Base-by-base conservation (phyloP, 352 stramenopile species). In the Phytopythium mirpurense region DNA sequence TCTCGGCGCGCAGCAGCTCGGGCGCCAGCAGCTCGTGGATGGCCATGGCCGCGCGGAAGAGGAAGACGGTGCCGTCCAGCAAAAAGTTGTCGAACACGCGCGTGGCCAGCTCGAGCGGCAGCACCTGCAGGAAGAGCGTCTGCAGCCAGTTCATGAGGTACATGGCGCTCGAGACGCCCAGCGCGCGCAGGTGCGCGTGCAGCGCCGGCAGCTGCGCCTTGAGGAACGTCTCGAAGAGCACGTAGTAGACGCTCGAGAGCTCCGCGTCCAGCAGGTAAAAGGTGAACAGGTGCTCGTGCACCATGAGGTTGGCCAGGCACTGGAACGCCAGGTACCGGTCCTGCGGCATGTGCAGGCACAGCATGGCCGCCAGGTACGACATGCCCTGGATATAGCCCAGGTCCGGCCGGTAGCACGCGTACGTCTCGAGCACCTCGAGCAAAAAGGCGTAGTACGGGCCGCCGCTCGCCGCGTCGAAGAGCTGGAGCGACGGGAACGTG, bases 91-190 rank as follows among this genome's bases (percentile, higher is more conserved):
- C 86, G 19, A 92, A 73, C 44, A 93, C 78, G 0, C 86, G 66
- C 11, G 72, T 70, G 12, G 86, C 86, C 18, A 87, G 60, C 52
- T 92, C 79, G 3, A 96, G 65, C 7, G 86, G 86, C 10, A 95
- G 52, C 16, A 93, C 78, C 59, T 94, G 85, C 6, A 92, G 43
- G 32, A 92, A 96, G 8, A 96, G 61, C 23, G 86, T 96, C 62
- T 94, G 86, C 18, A 94, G 59, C 86, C 86, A 94, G 54, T 93
- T 93, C 78, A 94, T 92, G 12, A 94, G 54, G 47, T 93, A 96
- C 78, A 96, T 89, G 14, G 79, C 83, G 29, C 73, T 72, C 1
- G 77, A 76, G 9, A 91, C 56, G 21, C 83, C 83, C 32, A 93
- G 77, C 2, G 62, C 38, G 4, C 48, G 45, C 34, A 94, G 58